Percentiles rank a stretch among this genome's conserved stretches.
Conservation (phyloP, 2,329 filamentous ascomycete species). For the Fusarium tjaetaba region DNA sequence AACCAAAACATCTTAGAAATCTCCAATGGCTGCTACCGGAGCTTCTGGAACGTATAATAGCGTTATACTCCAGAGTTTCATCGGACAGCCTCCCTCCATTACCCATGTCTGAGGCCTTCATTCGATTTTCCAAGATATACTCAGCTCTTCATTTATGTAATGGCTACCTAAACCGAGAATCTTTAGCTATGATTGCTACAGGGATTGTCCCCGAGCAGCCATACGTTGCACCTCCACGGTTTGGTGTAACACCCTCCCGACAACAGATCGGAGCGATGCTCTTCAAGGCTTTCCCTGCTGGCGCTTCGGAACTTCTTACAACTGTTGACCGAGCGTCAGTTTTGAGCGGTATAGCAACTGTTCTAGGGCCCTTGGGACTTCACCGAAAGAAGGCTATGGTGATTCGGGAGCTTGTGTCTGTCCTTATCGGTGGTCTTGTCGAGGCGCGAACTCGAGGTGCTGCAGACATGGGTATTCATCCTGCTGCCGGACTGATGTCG, state of each 20-base stretch:
- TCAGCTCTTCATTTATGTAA: constrained; percentile 72
- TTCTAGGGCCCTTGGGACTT: constrained; percentile 81
- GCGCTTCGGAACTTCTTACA: constrained; percentile 72
- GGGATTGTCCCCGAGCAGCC: constrained; percentile 65
- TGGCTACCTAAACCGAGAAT: constrained; percentile 69
- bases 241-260: constrained; percentile 66
- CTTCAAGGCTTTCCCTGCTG: constrained; percentile 76
- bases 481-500: constrained; percentile 84
- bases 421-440: constrained; percentile 84
- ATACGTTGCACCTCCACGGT: constrained; percentile 62
- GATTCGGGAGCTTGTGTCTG: constrained; percentile 83
- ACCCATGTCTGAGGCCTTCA: constrained; percentile 75
- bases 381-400: constrained; percentile 92
- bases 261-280: constrained; percentile 72
- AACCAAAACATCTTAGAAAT: constrained; percentile 64
- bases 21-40: constrained; percentile 74
- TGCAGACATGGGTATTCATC: constrained; percentile 95
- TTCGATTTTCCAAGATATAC: constrained; percentile 77
- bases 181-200: constrained; percentile 72
- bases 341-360: constrained; percentile 85
- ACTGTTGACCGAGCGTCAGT: constrained; percentile 81
- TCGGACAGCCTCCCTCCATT: constrained; percentile 77
- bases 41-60: constrained; percentile 77
- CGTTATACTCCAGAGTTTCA: constrained; percentile 76
- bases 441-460: constrained; percentile 93